These are phyloP conservation scores for Amylocystis lapponica DNA, from an alignment of 768 basidiomycete species.

Conservation along the genomic window DNA sequence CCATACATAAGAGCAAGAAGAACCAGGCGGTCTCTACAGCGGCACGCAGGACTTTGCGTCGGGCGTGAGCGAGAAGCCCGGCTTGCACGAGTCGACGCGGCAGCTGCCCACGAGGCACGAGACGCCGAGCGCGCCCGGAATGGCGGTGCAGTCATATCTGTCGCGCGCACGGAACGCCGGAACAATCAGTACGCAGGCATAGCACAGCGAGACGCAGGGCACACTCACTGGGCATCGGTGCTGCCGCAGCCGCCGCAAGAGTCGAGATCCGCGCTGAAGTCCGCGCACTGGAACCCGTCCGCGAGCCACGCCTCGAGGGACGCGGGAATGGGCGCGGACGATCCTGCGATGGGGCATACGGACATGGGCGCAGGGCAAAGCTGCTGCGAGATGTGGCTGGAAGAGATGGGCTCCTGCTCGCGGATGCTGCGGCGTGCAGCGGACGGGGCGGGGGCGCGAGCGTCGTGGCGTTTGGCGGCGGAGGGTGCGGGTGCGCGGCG, in stretches of 20 bases:
- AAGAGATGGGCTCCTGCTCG: constrained; percentile 13
- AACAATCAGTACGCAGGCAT: constrained; percentile 1
- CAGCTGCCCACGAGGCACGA: constrained; percentile 23
- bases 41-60: constrained; percentile 15
- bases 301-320: constrained; percentile 14
- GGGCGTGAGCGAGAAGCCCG: constrained; percentile 16
- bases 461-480: background rate
- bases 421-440: constrained; percentile 6
- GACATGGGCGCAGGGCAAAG: constrained; percentile 17
- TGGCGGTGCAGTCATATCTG: constrained; percentile 25
- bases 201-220: background rate
- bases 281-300: constrained; percentile 26
- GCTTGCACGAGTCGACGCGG: constrained; percentile 20
- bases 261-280: constrained; percentile 20
- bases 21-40: no score
- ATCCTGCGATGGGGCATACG: constrained; percentile 17
- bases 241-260: constrained; percentile 28
- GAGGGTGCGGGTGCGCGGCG: background rate
- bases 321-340: constrained; percentile 5
- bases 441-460: background rate
- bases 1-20: no score
- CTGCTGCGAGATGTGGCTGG: constrained; percentile 9
- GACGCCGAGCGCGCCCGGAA: constrained; percentile 19
- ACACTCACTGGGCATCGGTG: constrained; percentile 18
- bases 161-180: background rate